Conservation (phyloP, 495 filamentous ascomycete genomes). For the Tuber magnatum region DNA sequence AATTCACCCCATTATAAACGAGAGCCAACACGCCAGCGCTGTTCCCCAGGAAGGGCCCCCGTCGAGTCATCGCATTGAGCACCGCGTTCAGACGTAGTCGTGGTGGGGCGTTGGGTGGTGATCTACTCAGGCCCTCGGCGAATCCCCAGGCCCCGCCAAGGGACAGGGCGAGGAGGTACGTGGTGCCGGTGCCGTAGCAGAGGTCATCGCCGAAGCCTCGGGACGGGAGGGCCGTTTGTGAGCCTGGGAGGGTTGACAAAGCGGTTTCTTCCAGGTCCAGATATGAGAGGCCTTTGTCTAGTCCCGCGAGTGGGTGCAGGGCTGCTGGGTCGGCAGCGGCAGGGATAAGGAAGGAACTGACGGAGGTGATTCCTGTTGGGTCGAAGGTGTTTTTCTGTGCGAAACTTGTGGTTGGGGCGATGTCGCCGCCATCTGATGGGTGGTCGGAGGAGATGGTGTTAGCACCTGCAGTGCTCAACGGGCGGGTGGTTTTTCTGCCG, state of each 20-base stretch:
- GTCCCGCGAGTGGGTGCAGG: slow-evolving; percentile 87
- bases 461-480: neutral
- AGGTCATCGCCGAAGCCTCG: slow-evolving; percentile 97
- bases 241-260: slow-evolving; percentile 80
- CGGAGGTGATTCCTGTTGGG: slow-evolving; percentile 12
- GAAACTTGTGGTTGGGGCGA: slow-evolving; percentile 32
- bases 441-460: slow-evolving; percentile 1
- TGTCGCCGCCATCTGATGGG: slow-evolving; percentile 33
- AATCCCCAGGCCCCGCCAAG: slow-evolving; percentile 86
- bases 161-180: slow-evolving; percentile 79
- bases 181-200: slow-evolving; percentile 92
- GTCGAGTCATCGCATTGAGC: slow-evolving; percentile 81
- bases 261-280: slow-evolving; percentile 84
- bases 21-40: slow-evolving; percentile 89
- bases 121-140: slow-evolving; percentile 73
- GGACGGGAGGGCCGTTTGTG: slow-evolving; percentile 77
- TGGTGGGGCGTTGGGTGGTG: slow-evolving; percentile 64
- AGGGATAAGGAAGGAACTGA: slow-evolving; percentile 38
- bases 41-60: slow-evolving; percentile 96
- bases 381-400: slow-evolving; percentile 22
- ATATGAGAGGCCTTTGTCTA: slow-evolving; percentile 89
- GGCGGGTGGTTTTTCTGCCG: slow-evolving; percentile 17
- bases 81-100: slow-evolving; percentile 88
- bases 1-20: slow-evolving; percentile 91
- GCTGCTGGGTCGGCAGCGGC: slow-evolving; percentile 71